Base-by-base conservation (phyloP, 257 asterid species). In the Ilex aquifolium region DNA sequence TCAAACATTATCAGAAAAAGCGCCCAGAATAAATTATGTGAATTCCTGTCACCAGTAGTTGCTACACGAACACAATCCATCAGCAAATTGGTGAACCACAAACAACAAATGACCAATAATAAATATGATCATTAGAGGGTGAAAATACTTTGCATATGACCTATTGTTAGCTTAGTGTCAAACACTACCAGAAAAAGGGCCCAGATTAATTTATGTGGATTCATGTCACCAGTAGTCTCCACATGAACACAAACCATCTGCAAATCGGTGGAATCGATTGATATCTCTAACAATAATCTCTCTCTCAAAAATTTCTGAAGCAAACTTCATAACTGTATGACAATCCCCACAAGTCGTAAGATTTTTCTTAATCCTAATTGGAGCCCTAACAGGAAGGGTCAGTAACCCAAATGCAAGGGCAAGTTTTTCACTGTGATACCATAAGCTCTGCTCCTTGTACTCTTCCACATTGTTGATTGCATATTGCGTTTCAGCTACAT, bases 301-400 rank as follows among this genome's bases (percentile, higher is more conserved):
- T 69, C 83, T 77, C 50, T 50, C 48, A 39, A 70, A 80, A 63
- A 77, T 63, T 49, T 56, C 75, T 7, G 86, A 80, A 29, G 75
- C 83, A 57, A 70, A 68, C 78, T 76, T 76, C 82, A 80, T 74
- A 39, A 77, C 79, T 29, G 69, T 46, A 59, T 71, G 86, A 46
- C 81, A 74, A 53, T 77, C 73, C 13, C 63, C 71, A 62, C 83
- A 77, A 44, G 83, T 80, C 66, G 81, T 70, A 9, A 74, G 75
- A 50, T 81, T 81, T 72, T 81, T 81, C 74, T 77, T 77, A 54
- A 74, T 81, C 36, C 76, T 67, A 70, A 75, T 72, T n/a, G 81
- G 79, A 63, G 81, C 77, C 51, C 75, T 81, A 66, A 36, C 62
- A 0, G 81, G 86, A 63, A 77, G 69, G 36, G 30, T 60, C 17